Base-by-base conservation (phyloP, 129 eudicot species). In the Pittosporum tobira region DNA sequence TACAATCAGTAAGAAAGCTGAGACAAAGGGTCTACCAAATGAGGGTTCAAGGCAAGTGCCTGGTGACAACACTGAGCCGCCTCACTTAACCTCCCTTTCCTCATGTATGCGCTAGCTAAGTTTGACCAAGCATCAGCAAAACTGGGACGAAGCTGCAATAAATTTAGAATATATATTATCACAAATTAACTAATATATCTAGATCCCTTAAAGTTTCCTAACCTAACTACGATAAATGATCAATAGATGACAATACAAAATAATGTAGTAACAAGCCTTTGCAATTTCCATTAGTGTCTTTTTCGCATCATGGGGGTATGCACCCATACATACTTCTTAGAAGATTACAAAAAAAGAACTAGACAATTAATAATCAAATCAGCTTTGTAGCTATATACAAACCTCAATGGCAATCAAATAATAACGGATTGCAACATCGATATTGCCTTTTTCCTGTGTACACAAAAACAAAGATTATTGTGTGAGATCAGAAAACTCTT, bases 61-160 rank as follows among this genome's bases (percentile, higher is more conserved):
- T 93, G 99, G 12, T 93, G 88, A 71, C 96, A 93, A 66, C 99
- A 93, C 70, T 84, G 94, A 38, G 94, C 94, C 49, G 99, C 99
- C 76, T 93, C 99, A 48, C 46, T 84, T 30, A 81, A 63, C 73
- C 94, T 79, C 66, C 96, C 96, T 79, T 87, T 93, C 72, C 94
- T 68, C 96, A 93, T 84, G 79, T 93, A 93, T 20, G 99, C 94
- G 77, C 93, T 93, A 57, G 94, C 96, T 78, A 93, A 73, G 73
- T 93, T 93, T 9, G 99, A 93, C 99, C 99, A 93, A 37, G 99
- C 99, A 84, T 93, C 99, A 13, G 99, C 94, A 71, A 93, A 93
- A 73, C 84, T 93, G 22, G 96, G 99, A 44, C 96, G 96, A 59
- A 93, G 88, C 99, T 93, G 88, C 73, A 73, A 64, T 34, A 43